phyloP scores from a whole-genome alignment of 2,329 filamentous ascomycete genomes.

The Penicillium capsulatum region DNA sequence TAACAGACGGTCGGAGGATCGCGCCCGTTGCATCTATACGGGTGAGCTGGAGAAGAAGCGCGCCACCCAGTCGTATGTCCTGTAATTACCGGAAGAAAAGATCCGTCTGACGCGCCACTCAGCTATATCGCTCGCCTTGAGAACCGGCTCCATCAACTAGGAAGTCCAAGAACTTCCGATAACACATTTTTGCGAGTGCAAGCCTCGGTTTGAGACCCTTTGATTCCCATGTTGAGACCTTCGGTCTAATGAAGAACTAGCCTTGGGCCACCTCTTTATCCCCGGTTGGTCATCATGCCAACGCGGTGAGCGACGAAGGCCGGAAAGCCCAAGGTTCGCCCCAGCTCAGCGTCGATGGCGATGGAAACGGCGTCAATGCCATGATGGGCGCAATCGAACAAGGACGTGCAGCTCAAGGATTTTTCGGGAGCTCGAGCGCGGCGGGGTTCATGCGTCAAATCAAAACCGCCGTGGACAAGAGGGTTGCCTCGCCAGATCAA shows the following conservation, averaged over 20 bases:
- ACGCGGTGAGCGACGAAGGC: not conserved
- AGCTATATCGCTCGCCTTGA: conserved; percentile 31
- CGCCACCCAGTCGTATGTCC: conserved; percentile 21
- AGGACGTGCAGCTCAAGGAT: conserved; percentile 40
- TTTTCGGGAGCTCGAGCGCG: conserved; percentile 48
- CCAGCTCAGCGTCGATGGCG: not conserved
- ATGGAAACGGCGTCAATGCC: conserved; percentile 38
- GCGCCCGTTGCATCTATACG: conserved; percentile 24
- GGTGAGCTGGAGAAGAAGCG: conserved; percentile 28
- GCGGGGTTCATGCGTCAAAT: conserved; percentile 48
- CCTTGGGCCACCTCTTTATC: not conserved
- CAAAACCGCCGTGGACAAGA: conserved; percentile 42
- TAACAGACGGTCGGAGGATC: conserved; percentile 17
- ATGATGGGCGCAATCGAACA: conserved; percentile 48
- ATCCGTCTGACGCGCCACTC: not conserved
- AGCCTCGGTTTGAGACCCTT: too few relatives aligned
- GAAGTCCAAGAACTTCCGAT: conserved; percentile 12
- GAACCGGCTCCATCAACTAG: conserved; percentile 24
- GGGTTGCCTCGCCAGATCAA: conserved; percentile 21
- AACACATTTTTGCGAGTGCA: not conserved
- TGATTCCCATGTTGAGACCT: too few relatives aligned
- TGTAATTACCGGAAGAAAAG: not conserved
- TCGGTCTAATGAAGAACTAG: too few relatives aligned
- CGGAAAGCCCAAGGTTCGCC: not conserved
- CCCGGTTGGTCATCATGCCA: not conserved